These are phyloP conservation scores for Penicillium paxilli DNA, from an alignment of 495 filamentous ascomycete species.

Conservation along the genomic window DNA sequence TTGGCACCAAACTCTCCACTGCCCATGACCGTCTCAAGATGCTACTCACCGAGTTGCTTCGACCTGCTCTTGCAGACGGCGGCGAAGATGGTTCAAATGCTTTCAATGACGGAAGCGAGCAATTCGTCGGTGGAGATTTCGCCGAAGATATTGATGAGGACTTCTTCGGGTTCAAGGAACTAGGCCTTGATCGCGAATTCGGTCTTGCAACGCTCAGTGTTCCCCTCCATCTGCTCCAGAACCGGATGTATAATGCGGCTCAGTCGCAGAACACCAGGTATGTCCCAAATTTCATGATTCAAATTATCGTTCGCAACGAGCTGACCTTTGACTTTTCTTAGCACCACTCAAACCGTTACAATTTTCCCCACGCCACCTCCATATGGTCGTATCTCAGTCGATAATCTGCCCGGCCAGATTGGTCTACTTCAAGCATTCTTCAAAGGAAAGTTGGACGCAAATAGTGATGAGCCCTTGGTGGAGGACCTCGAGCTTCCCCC, in stretches of 20 bases:
- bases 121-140: constrained; percentile 95
- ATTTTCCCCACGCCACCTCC: constrained; percentile 61
- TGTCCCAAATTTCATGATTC: constrained; percentile 17
- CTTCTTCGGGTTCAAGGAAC: constrained; percentile 97
- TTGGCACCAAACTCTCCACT: constrained; percentile 74
- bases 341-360: constrained; percentile 47
- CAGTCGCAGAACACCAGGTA: constrained; percentile 71
- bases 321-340: constrained; percentile 1
- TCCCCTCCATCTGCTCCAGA: constrained; percentile 91
- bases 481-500: constrained; percentile 94
- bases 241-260: constrained; percentile 77
- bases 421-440: constrained; percentile 89
- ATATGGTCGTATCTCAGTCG: constrained; percentile 75
- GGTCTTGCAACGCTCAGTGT: constrained; percentile 83
- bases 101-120: constrained; percentile 95
- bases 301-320: neutral
- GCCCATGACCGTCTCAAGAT: constrained; percentile 93
- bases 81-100: constrained; percentile 83
- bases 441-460: constrained; percentile 78
- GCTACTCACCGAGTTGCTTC: constrained; percentile 84
- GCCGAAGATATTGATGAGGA: constrained; percentile 97
- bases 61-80: constrained; percentile 79
- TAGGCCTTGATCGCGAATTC: constrained; percentile 88
- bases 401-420: constrained; percentile 76
- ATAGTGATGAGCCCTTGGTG: constrained; percentile 75